Conservation (phyloP, 2,329 filamentous ascomycete genomes). For the Dactylellina sp. region DNA sequence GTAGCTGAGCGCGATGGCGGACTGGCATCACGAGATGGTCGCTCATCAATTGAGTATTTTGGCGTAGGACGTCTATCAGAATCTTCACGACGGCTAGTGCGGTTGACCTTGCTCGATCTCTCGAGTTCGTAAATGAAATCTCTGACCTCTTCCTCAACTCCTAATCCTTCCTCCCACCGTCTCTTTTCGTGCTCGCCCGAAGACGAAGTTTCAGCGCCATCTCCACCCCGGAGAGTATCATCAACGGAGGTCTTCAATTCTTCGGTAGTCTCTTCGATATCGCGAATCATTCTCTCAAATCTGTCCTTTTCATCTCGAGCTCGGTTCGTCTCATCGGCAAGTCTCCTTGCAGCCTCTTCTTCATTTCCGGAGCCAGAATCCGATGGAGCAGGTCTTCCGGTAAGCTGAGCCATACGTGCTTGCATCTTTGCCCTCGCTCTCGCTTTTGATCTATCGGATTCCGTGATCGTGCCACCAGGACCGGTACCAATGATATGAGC, state of each 20-base stretch:
- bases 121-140: conserved; percentile 98
- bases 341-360: conserved; percentile 79
- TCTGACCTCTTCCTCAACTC: conserved; percentile 94
- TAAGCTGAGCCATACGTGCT: conserved; percentile 90
- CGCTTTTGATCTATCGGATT: conserved; percentile 93
- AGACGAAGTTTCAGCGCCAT: conserved; percentile 65
- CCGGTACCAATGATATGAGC: conserved; percentile 89
- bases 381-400: conserved; percentile 78
- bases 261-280: conserved; percentile 94
- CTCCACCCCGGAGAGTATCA: conserved; percentile 82
- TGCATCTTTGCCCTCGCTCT: conserved; percentile 99
- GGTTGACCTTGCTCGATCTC: conserved; percentile 81
- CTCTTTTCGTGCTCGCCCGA: conserved; percentile 73
- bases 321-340: conserved; percentile 88
- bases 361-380: conserved; percentile 68
- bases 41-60: conserved; percentile 64
- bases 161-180: conserved; percentile 94
- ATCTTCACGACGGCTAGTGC: conserved; percentile 67
- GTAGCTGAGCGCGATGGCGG: conserved; percentile 66
- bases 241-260: conserved; percentile 88
- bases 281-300: conserved; percentile 94
- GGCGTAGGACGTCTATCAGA: conserved; percentile 64
- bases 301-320: conserved; percentile 87
- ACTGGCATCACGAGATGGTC: conserved; percentile 64
- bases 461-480: conserved; percentile 87